A percentile compares a stretch with the other conserved stretches of the same genome.
Conservation (phyloP, 2,329 filamentous ascomycete genomes). For the Helotiales sp. region DNA sequence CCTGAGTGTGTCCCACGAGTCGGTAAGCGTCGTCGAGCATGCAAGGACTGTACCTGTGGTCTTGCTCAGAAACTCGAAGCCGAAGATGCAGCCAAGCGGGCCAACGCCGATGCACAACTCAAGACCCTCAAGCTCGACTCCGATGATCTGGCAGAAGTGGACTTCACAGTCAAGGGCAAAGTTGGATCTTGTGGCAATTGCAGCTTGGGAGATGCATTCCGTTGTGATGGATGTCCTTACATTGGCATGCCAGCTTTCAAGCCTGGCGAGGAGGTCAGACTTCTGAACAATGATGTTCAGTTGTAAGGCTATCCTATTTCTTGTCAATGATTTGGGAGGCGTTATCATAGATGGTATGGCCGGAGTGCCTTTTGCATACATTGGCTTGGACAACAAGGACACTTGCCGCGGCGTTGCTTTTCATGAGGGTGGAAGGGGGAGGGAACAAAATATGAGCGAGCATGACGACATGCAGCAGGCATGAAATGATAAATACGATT, state of each 20-base stretch:
- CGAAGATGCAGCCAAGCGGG: conserved; percentile 74
- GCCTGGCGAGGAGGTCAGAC: conserved; percentile 87
- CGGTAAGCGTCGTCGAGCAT: conserved; percentile 86
- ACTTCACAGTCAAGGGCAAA: conserved; percentile 98
- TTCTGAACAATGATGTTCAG: conserved; percentile 85
- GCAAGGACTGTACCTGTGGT: conserved; percentile 97
- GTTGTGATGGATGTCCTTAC: conserved; percentile 75
- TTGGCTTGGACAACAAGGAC: neutral
- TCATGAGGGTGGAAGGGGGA: neutral
- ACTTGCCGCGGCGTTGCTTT: neutral
- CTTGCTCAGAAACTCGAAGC: conserved; percentile 81
- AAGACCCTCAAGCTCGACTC: conserved; percentile 69
- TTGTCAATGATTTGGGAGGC: neutral
- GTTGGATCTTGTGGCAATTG: conserved; percentile 94
- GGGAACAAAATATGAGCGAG: too few relatives aligned
- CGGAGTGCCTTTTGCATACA: neutral
- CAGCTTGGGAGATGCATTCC: conserved; percentile 86
- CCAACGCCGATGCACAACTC: conserved; percentile 61
- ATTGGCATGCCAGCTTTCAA: conserved; percentile 95
- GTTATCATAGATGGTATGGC: neutral
- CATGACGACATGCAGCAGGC: too few relatives aligned
- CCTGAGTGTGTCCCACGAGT: conserved; percentile 84
- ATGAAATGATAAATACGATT: too few relatives aligned
- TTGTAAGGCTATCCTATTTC: conserved; percentile 48
- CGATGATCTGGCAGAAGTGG: conserved; percentile 83